These are phyloP conservation scores for Tolypocladium amazonense DNA, from an alignment of 2,329 filamentous ascomycete species.

Conservation along the genomic window DNA sequence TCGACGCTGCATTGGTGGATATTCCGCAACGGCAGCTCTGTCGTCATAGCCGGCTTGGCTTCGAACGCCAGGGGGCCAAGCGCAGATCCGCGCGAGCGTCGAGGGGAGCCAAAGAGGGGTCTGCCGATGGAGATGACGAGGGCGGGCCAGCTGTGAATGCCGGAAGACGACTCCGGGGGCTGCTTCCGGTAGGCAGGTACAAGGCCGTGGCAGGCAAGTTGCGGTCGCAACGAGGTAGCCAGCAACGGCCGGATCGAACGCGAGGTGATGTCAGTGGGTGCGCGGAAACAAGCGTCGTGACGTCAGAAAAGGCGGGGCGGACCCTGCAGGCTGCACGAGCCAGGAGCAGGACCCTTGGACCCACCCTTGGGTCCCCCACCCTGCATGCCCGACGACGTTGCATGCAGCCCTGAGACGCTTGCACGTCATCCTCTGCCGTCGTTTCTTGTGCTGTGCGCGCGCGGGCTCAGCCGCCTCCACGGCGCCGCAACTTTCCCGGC, in stretches of 20 bases:
- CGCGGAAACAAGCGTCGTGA: constrained; percentile 10
- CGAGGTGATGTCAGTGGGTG: constrained; percentile 14
- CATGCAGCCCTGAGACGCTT: not conserved
- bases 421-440: not conserved
- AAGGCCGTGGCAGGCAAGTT: too few relatives aligned
- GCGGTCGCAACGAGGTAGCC: not conserved
- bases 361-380: too few relatives aligned
- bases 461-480: constrained; percentile 11
- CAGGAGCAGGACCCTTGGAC: constrained; percentile 10
- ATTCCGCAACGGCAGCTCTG: not conserved
- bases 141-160: not conserved
- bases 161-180: too few relatives aligned
- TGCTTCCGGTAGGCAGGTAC: not conserved
- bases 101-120: not conserved
- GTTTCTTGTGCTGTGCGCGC: not conserved
- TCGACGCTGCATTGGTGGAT: not conserved
- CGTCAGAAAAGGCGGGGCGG: constrained; percentile 12
- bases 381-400: not conserved
- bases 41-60: not conserved
- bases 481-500: constrained; percentile 49
- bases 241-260: not conserved
- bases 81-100: not conserved
- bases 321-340: constrained; percentile 15
- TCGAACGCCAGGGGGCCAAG: too few relatives aligned
- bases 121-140: not conserved